A percentile compares a stretch with the other conserved stretches of the same genome.
Conservation (phyloP, 805 yeast genomes). For the Ogataea ganodermae region DNA sequence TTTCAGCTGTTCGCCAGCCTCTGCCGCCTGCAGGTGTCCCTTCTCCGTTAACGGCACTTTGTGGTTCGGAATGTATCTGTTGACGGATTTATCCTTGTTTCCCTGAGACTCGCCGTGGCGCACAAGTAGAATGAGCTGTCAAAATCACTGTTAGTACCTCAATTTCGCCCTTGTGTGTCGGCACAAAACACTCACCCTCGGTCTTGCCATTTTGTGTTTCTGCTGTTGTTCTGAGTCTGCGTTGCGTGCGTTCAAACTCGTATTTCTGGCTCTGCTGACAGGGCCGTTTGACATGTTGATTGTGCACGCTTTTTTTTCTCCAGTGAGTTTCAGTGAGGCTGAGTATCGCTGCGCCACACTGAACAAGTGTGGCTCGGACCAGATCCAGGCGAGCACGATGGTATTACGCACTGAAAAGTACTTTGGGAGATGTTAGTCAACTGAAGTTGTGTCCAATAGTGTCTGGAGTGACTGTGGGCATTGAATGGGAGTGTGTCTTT, state of each 20-base stretch:
- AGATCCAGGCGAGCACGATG: no score
- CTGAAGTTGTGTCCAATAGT: no score
- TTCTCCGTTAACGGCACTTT: conserved; percentile 66
- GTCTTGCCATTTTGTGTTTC: conserved; percentile 38
- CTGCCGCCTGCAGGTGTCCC: conserved; percentile 66
- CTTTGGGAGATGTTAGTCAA: no score
- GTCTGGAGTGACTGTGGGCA: no score
- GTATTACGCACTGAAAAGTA: no score
- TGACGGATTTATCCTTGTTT: conserved; percentile 81
- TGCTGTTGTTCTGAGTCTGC: not conserved
- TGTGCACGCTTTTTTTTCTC: not conserved
- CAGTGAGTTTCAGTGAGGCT: not conserved
- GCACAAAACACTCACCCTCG: conserved; percentile 38
- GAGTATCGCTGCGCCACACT: no score
- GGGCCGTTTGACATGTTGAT: not conserved
- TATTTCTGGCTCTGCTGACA: no score
- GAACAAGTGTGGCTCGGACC: not conserved
- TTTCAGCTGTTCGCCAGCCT: conserved; percentile 56
- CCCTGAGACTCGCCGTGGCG: conserved; percentile 96
- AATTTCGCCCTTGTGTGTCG: not conserved
- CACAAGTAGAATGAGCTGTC: conserved; percentile 63
- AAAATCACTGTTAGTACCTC: conserved; percentile 20
- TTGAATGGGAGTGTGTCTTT: no score
- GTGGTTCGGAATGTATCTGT: conserved; percentile 79
- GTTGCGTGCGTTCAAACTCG: not conserved